Base-by-base conservation (phyloP, 2,329 filamentous ascomycete genomes). In the Pseudogymnoascus sp. region DNA sequence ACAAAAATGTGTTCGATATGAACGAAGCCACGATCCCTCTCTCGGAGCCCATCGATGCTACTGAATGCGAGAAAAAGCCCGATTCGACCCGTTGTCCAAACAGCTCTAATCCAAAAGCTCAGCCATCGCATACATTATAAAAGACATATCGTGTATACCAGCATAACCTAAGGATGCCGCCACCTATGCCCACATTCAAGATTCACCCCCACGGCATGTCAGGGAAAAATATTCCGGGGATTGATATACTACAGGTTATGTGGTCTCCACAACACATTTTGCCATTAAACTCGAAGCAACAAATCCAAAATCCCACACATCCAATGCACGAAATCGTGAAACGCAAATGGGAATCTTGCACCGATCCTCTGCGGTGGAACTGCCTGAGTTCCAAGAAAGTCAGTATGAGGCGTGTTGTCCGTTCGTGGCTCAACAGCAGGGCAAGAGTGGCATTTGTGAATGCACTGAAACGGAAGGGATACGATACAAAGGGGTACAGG, bases 361-460 rank as follows among this genome's bases (percentile, higher is more conserved):
- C 8, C 70, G 74, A 65, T 71, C 70, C 66, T 33, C 71, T 83
- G 15, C 79, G 79, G 74, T 80, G 77, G 76, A 68, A 70, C 13
- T 73, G 78, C 5, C 65, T 73, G 60, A 61, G 39, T 55, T 63
- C 70, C 58, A 62, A 66, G 62, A 59, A 68, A 66, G 59, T 63
- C 2, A 67, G 69, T 19, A 33, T 21, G 12, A 78, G 76, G 60
- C 70, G 71, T 6, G 74, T 76, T 19, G 72, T 82, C n/a, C 72
- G 81, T 18, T 75, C 74, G 10, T 75, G 74, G 69, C 70, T 70
- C 21, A 69, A 69, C 21, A 73, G 76, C 61, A 75, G 77, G 66
- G 64, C 76, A 26, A 71, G 74, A 41, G 64, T 70, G 28, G 78
- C 77, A 2, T 75, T 83, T 55, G 65, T 66, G 45, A 69, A 74